Percentiles rank a stretch among this genome's conserved stretches.
Conservation (phyloP, 768 basidiomycete genomes). For the Pisolithus microcarpus region DNA sequence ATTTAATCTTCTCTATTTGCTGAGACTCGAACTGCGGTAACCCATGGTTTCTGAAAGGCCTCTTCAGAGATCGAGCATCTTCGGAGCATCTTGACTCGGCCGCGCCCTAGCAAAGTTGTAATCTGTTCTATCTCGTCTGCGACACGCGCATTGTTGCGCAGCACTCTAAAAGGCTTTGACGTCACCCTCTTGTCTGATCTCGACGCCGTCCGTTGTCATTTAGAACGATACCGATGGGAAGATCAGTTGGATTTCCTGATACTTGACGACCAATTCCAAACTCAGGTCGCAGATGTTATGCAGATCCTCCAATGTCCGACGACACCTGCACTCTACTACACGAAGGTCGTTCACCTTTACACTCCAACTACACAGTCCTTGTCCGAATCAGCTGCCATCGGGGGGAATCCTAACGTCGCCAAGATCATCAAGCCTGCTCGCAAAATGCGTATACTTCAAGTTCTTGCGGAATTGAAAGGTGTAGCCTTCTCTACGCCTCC, state of each 20-base stretch:
- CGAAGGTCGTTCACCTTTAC: conserved; percentile 65
- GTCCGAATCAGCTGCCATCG: conserved; percentile 40
- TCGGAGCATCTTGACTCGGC: conserved; percentile 39
- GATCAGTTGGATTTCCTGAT: conserved; percentile 54
- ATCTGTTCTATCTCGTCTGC: conserved; percentile 54
- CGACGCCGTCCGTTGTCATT: conserved; percentile 38
- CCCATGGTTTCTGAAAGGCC: conserved; percentile 27
- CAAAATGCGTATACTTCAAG: conserved; percentile 51
- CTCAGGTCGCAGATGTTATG: conserved; percentile 49
- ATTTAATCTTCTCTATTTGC: not conserved
- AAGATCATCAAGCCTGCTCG: conserved; percentile 70
- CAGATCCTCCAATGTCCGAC: conserved; percentile 38
- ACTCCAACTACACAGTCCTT: conserved; percentile 57
- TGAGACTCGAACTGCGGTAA: not conserved
- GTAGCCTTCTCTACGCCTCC: conserved; percentile 32
- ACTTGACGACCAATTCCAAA: conserved; percentile 60
- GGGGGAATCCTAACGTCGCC: conserved; percentile 46
- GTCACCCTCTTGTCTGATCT: conserved; percentile 39
- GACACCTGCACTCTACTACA: conserved; percentile 36
- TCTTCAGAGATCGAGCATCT: conserved; percentile 41
- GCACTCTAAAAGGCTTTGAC: conserved; percentile 50
- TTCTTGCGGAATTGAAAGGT: conserved; percentile 53
- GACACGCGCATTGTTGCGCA: conserved; percentile 48
- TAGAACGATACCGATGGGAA: conserved; percentile 28
- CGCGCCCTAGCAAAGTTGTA: conserved; percentile 42